A percentile compares a stretch with the other conserved stretches of the same genome.
phyloP scores from a whole-genome alignment of 306 rosid genomes.

The Citrullus amarus region DNA sequence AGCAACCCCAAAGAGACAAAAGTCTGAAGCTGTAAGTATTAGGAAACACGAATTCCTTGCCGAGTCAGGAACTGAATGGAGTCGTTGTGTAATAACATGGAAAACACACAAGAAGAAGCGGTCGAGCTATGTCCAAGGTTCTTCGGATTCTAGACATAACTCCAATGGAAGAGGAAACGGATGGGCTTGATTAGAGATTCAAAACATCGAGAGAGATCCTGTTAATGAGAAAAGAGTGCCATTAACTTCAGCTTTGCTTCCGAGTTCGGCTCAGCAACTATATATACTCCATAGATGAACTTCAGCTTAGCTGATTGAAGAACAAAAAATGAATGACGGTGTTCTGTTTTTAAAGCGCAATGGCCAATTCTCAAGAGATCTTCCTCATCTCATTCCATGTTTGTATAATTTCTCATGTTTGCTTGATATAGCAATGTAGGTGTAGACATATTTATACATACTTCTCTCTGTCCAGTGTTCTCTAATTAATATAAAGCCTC shows the following conservation, averaged over 20 bases:
- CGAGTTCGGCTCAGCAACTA: background rate
- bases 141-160: conserved; percentile 47
- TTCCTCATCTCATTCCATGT: background rate
- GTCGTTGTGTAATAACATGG: conserved; percentile 60
- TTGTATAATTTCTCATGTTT: background rate
- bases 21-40: conserved; percentile 37
- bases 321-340: background rate
- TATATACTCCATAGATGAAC: background rate
- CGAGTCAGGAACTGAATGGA: conserved; percentile 37
- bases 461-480: background rate
- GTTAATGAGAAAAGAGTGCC: background rate
- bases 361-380: background rate
- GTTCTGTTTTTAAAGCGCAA: background rate
- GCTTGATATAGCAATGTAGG: background rate
- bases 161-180: conserved; percentile 61
- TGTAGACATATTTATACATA: background rate
- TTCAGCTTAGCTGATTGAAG: background rate
- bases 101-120: conserved; percentile 76
- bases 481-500: background rate
- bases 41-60: conserved; percentile 37
- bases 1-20: conserved; percentile 46
- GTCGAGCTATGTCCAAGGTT: conserved; percentile 53
- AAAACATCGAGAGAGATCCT: background rate
- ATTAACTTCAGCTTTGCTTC: background rate
- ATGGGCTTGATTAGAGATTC: conserved; percentile 35